Evolutionary conservation across 192 early-diverging fungal species (phyloP), one percentile per base, ranked within the genome.

Genomic region (Powellomyces hirtus): DNA sequence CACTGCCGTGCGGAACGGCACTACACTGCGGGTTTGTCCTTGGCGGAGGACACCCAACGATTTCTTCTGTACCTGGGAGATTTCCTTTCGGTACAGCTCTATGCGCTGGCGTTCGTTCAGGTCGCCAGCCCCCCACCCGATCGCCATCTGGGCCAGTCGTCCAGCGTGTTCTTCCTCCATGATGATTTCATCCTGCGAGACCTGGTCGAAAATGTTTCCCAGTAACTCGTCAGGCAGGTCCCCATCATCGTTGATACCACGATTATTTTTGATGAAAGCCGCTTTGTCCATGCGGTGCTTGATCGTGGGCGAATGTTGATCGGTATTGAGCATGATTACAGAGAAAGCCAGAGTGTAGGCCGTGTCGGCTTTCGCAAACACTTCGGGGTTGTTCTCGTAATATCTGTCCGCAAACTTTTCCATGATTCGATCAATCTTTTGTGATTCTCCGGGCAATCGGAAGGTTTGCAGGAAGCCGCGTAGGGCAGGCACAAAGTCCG

Each of bases 131-230:
- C 79, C 75, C 81, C 83, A 29, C 70, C 85, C 81, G n/a, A 79
- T 72, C 5, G 81, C 78, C 68, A 88, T 77, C 22, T 77, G 64
- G 1, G 83, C 81, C 6, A 86, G 51, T 49, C 81, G 78, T 13
- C 66, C 79, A 1, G 87, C 87, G 14, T 85, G 87, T 59, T 98
- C 94, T 63, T 95, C 94, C 62, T 94, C 93, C 85, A 98, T 87
- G 57, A 90, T 91, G 72, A 98, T 98, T 79, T 98, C 95, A 62
- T 95, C 86, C 13, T 38, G 53, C 35, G 70, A 75, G 36, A 98
- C 92, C 63, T 96, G 87, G 50, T 96, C 89, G 72, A 86, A 98
- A 40, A 95, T 93, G 1, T 55, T 66, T 24, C 68, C 75, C n/a
- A 96, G 79, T 52, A 88, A 84, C 57, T 87, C 89, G 33, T 81